A percentile compares a stretch with the other conserved stretches of the same genome.
These are phyloP conservation scores for Craspedostauros australis DNA, from an alignment of 108 stramenopile species.

Conservation along the genomic window DNA sequence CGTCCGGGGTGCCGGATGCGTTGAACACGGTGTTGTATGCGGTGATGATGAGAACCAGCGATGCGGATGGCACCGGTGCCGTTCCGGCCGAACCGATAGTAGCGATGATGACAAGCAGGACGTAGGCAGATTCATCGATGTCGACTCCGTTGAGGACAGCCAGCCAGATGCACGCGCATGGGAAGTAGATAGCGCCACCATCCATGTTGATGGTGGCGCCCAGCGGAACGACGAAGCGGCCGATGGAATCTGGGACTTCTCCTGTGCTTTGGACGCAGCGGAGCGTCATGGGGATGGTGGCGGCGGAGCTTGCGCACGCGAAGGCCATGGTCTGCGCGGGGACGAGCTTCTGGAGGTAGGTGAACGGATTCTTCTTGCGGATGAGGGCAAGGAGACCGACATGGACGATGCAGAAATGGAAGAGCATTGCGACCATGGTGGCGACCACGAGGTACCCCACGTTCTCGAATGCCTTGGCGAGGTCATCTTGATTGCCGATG, in stretches of 20 bases:
- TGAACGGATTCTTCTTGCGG: constrained; percentile 14
- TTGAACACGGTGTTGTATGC: constrained; percentile 18
- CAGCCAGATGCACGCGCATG: constrained; percentile 24
- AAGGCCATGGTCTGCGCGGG: constrained; percentile 24
- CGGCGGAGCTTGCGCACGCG: constrained; percentile 28
- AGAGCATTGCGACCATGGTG: constrained; percentile 6
- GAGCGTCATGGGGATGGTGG: constrained; percentile 28
- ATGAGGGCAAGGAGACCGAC: constrained; percentile 16
- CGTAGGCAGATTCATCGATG: constrained; percentile 10
- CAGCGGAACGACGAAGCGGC: constrained; percentile 24
- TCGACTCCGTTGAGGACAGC: constrained; percentile 27
- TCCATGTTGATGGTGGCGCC: constrained; percentile 42
- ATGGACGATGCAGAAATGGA: constrained; percentile 16
- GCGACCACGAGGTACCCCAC: constrained; percentile 22
- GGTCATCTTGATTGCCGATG: constrained; percentile 23
- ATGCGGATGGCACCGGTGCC: constrained; percentile 30
- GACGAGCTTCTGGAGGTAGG: constrained; percentile 13
- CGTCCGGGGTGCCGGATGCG: constrained; percentile 2
- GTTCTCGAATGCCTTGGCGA: constrained; percentile 6
- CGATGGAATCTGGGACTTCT: constrained; percentile 22
- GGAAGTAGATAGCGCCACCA: constrained; percentile 19
- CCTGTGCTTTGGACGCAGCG: constrained; percentile 18
- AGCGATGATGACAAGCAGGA: constrained; percentile 15
- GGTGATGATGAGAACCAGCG: constrained; percentile 19
- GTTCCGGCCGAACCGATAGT: constrained; percentile 29